phyloP scores from a whole-genome alignment of 495 filamentous ascomycete species.

The Trichoderma asperelloides region DNA sequence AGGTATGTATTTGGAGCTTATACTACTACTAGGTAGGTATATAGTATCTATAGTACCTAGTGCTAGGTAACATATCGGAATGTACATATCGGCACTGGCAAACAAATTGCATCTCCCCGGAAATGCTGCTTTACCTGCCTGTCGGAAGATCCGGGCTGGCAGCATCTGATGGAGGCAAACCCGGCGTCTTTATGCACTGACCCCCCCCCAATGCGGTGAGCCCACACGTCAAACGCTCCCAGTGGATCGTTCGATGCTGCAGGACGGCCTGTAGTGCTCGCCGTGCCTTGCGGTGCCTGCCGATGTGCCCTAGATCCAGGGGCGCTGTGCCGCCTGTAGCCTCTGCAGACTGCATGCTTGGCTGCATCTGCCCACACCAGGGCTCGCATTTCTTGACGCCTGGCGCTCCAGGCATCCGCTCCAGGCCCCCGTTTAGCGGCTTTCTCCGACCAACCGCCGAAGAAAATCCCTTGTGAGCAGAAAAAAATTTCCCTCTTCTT shows the following conservation, averaged over 20 bases:
- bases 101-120: too few species aligned
- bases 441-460: constrained; percentile 1
- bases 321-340: neutral
- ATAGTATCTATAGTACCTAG: too few species aligned
- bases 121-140: neutral
- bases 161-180: neutral
- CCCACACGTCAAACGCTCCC: neutral
- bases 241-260: neutral
- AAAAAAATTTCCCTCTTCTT: constrained; percentile 2
- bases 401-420: neutral
- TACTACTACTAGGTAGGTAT: too few species aligned
- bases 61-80: too few species aligned
- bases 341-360: neutral
- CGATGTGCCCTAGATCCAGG: too few species aligned
- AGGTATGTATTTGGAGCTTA: too few species aligned
- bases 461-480: neutral
- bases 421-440: neutral
- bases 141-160: neutral
- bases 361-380: neutral
- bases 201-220: neutral
- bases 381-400: neutral
- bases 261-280: neutral
- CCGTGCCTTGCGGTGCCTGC: neutral
- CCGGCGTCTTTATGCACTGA: too few species aligned
- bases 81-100: too few species aligned